phyloP scores from a whole-genome alignment of 345 rosid species.

The Eucalyptus marginata region DNA sequence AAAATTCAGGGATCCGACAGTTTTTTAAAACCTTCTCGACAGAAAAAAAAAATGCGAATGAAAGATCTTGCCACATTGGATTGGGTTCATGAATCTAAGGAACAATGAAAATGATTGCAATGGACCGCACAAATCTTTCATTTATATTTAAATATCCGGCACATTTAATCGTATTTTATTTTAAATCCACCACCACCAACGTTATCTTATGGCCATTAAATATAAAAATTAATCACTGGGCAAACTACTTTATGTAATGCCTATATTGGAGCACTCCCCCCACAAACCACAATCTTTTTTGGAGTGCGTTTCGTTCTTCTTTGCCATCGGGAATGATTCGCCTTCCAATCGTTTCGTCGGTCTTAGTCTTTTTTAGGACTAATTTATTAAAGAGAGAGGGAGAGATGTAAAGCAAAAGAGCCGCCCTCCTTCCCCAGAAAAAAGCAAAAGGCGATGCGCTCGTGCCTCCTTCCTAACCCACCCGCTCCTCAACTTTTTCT shows the following conservation, averaged over 20 bases:
- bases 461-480: not conserved
- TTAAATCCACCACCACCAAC: not conserved
- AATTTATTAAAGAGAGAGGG: not conserved
- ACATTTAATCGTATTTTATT: not conserved
- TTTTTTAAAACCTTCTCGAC: too few relatives aligned
- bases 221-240: not conserved
- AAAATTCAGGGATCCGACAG: not conserved
- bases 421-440: not conserved
- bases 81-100: not conserved
- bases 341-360: not conserved
- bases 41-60: not conserved
- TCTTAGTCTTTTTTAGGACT: not conserved
- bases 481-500: not conserved
- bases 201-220: not conserved
- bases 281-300: not conserved
- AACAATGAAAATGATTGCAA: not conserved
- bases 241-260: not conserved
- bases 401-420: not conserved
- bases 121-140: not conserved
- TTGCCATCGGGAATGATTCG: not conserved
- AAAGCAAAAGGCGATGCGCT: not conserved
- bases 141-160: not conserved
- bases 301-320: not conserved
- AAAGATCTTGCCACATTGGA: not conserved
- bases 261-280: not conserved